Conservation (phyloP, 139 green algal genomes). For the Spirogloea muscicola region DNA sequence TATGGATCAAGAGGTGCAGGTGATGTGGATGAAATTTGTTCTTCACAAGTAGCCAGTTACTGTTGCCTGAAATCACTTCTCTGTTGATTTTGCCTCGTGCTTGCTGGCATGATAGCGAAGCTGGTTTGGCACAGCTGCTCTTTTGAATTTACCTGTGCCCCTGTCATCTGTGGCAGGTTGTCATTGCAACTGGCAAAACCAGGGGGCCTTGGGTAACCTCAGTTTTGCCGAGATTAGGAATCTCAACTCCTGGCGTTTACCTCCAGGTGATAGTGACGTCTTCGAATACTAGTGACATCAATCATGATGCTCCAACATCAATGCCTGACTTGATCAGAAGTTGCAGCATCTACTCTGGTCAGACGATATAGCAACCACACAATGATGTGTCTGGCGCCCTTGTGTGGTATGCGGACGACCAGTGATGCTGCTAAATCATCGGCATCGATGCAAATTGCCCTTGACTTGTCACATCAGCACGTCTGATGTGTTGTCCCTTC, state of each 20-base stretch:
- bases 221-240: background rate
- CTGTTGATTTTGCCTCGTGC: background rate
- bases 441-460: too few relatives aligned
- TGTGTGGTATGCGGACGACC: too few relatives aligned
- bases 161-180: conserved; percentile 47
- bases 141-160: background rate
- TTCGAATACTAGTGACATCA: too few relatives aligned
- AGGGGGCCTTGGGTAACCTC: conserved; percentile 59
- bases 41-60: background rate
- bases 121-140: background rate
- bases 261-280: conserved; percentile 19
- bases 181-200: conserved; percentile 78
- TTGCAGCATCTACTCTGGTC: too few relatives aligned
- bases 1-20: conserved; percentile 61
- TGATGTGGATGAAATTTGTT: conserved; percentile 37
- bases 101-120: too few relatives aligned
- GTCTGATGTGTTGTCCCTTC: too few relatives aligned
- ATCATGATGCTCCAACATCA: too few relatives aligned
- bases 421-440: too few relatives aligned
- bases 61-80: background rate
- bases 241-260: conserved; percentile 14
- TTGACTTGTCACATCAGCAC: too few relatives aligned
- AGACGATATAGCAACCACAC: too few relatives aligned
- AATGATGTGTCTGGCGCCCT: too few relatives aligned
- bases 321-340: too few relatives aligned